A percentile compares a stretch with the other conserved stretches of the same genome.
Conservation (phyloP, 140 eudicot genomes). For the Erigeron philadelphicus region DNA sequence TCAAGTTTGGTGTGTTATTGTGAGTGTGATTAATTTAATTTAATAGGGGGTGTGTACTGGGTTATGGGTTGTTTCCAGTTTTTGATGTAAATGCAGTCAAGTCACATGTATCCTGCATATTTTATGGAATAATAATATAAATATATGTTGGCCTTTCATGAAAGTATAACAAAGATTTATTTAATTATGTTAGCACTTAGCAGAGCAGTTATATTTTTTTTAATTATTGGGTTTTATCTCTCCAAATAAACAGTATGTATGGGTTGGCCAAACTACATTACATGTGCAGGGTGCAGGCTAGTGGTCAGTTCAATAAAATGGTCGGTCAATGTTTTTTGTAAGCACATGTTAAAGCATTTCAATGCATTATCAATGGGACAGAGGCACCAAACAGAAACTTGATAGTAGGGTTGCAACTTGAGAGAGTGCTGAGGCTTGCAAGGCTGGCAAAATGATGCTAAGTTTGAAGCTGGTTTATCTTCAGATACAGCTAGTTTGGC, state of each 20-base stretch:
- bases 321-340: conserved; percentile 14
- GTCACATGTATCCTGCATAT: conserved; percentile 37
- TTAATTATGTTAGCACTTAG: conserved; percentile 3
- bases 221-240: conserved; percentile 14
- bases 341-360: conserved; percentile 10
- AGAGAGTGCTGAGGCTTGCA: no score
- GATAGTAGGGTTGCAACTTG: no score
- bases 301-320: conserved; percentile 31
- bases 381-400: no score
- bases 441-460: no score
- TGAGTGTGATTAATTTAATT: conserved; percentile 32
- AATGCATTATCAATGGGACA: background rate
- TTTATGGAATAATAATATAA: conserved; percentile 26
- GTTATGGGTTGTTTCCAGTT: conserved; percentile 23
- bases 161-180: conserved; percentile 17
- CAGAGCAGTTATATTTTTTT: conserved; percentile 11
- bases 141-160: conserved; percentile 16
- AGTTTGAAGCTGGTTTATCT: no score
- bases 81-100: conserved; percentile 27
- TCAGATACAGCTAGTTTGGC: no score
- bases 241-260: conserved; percentile 22
- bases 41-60: conserved; percentile 18
- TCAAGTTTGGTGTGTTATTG: conserved; percentile 25
- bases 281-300: conserved; percentile 35
- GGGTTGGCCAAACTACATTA: conserved; percentile 26